Evolutionary conservation across 768 basidiomycete species (phyloP).

Genomic region (Pulveroboletus sp.): DNA sequence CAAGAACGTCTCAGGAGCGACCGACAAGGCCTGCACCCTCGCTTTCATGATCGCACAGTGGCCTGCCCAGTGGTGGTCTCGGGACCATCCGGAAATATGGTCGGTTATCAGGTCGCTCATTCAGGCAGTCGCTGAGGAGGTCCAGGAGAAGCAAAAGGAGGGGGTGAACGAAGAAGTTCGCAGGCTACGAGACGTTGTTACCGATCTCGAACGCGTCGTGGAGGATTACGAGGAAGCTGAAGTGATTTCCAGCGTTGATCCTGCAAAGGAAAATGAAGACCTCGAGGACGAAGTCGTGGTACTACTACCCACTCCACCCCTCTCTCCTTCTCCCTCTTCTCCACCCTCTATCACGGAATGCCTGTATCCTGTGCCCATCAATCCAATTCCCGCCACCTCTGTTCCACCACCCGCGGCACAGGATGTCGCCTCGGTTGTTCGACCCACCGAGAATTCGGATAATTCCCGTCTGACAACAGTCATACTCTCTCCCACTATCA

Average conservation of each 20-base stretch:
- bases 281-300: conserved; percentile 9
- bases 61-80: conserved; percentile 66
- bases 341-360: conserved; percentile 19
- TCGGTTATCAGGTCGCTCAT: conserved; percentile 55
- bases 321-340: conserved; percentile 17
- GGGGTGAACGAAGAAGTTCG: conserved; percentile 43
- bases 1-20: conserved; percentile 36
- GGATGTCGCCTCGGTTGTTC: conserved; percentile 1
- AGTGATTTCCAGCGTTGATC: conserved; percentile 21
- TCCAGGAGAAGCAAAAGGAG: conserved; percentile 45
- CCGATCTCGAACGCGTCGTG: conserved; percentile 44
- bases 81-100: conserved; percentile 58
- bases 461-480: conserved; percentile 13
- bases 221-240: conserved; percentile 36
- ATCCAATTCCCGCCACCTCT: neutral
- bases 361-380: conserved; percentile 2
- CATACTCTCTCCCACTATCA: conserved; percentile 23
- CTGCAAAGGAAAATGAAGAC: conserved; percentile 12
- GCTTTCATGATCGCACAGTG: conserved; percentile 54
- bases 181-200: conserved; percentile 46
- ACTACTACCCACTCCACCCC: conserved; percentile 18
- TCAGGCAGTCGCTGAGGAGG: conserved; percentile 60
- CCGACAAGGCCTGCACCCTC: conserved; percentile 37
- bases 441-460: neutral
- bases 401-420: conserved; percentile 1